These are phyloP conservation scores for Cercophora sp. DNA, from an alignment of 495 filamentous ascomycete species.

Conservation along the genomic window DNA sequence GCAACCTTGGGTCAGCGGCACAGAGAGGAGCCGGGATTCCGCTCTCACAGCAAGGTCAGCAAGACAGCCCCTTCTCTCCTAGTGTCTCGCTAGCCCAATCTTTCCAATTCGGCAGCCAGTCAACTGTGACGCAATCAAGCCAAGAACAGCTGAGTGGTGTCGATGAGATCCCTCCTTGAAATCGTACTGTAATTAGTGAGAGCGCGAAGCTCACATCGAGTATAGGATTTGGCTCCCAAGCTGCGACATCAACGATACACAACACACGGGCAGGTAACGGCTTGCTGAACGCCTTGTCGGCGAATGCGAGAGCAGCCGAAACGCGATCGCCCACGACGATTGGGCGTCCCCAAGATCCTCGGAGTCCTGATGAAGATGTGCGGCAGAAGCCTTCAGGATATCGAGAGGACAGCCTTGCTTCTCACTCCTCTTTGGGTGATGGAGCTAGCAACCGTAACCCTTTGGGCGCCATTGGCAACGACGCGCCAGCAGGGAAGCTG, in stretches of 20 bases:
- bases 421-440: constrained; percentile 36
- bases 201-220: constrained; percentile 61
- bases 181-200: constrained; percentile 66
- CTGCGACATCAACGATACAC: constrained; percentile 26
- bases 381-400: constrained; percentile 41
- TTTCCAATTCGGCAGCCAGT: constrained; percentile 52
- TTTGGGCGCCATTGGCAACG: constrained; percentile 45
- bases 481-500: constrained; percentile 35
- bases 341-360: constrained; percentile 37
- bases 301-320: constrained; percentile 41
- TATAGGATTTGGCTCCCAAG: constrained; percentile 56
- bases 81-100: constrained; percentile 51
- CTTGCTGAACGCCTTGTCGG: constrained; percentile 55
- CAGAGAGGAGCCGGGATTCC: constrained; percentile 63
- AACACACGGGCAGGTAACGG: constrained; percentile 46
- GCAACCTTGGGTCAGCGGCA: constrained; percentile 50
- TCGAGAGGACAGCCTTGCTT: constrained; percentile 36
- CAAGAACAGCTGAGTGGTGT: constrained; percentile 67
- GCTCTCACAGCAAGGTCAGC: constrained; percentile 49
- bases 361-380: constrained; percentile 34
- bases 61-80: constrained; percentile 58
- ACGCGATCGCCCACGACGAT: constrained; percentile 37
- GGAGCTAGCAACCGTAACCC: constrained; percentile 30
- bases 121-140: constrained; percentile 49
- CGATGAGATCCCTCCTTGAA: constrained; percentile 82